These are phyloP conservation scores for Phytopythium ostracodes DNA, from an alignment of 352 stramenopile species.

Conservation along the genomic window DNA sequence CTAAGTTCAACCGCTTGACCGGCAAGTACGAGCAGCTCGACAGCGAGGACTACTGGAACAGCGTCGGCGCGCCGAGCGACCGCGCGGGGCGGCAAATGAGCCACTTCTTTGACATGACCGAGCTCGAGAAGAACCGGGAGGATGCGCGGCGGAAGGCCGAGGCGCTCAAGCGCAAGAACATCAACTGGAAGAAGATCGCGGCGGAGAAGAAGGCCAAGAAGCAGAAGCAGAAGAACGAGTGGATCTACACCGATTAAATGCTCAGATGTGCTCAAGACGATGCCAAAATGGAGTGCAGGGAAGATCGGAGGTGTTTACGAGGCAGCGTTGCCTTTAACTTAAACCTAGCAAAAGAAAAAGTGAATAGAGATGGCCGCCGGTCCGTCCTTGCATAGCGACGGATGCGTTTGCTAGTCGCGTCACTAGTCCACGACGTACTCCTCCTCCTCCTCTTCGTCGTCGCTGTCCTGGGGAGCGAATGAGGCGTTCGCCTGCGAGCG, in stretches of 20 bases:
- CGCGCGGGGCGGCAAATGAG: slow-evolving; percentile 80
- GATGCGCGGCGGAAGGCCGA: slow-evolving; percentile 73
- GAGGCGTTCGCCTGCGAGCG: slow-evolving; percentile 18
- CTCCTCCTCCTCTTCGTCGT: slow-evolving; percentile 59
- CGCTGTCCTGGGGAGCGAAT: slow-evolving; percentile 19
- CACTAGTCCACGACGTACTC: slow-evolving; percentile 74
- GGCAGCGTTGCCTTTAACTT: slow-evolving; percentile 3
- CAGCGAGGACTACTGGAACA: slow-evolving; percentile 65
- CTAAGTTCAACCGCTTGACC: slow-evolving; percentile 79
- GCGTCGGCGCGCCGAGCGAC: slow-evolving; percentile 51
- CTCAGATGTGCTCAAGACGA: neutral
- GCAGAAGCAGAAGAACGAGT: slow-evolving; percentile 81
- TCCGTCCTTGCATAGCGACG: neutral
- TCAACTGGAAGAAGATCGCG: slow-evolving; percentile 85
- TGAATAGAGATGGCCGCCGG: neutral
- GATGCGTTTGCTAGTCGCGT: too few relatives aligned
- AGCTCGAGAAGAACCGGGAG: slow-evolving; percentile 79
- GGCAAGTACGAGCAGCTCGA: slow-evolving; percentile 70
- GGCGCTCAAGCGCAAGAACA: slow-evolving; percentile 79
- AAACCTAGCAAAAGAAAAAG: neutral
- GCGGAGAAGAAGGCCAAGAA: slow-evolving; percentile 87
- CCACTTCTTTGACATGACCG: slow-evolving; percentile 80
- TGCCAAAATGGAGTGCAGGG: too few relatives aligned
- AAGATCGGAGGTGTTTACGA: too few relatives aligned
- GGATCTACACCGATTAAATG: slow-evolving; percentile 73